phyloP scores from a whole-genome alignment of 768 basidiomycete genomes.

The Boletus rufocinnamomeus region DNA sequence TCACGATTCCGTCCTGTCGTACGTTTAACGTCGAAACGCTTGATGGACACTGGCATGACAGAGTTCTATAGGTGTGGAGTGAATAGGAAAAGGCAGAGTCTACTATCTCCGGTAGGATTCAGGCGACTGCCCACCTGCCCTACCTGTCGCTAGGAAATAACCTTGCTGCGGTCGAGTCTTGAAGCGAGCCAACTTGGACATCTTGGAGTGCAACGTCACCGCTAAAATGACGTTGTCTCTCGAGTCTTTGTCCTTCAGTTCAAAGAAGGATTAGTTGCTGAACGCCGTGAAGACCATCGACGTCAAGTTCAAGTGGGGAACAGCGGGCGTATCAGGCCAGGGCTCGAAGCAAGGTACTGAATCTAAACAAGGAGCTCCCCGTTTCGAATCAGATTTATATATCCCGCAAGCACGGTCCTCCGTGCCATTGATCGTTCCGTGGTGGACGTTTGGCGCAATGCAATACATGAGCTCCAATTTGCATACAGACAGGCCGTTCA shows the following conservation, averaged over 20 bases:
- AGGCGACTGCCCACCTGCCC: conserved; percentile 56
- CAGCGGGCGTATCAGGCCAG: conserved; percentile 8
- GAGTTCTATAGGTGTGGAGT: conserved; percentile 47
- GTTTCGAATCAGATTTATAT: conserved; percentile 33
- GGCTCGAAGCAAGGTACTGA: conserved; percentile 19
- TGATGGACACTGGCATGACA: conserved; percentile 57
- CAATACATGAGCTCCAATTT: conserved; percentile 37
- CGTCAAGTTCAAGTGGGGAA: conserved; percentile 17
- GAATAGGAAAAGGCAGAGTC: conserved; percentile 44
- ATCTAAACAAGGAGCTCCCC: conserved; percentile 21
- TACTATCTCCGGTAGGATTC: conserved; percentile 44
- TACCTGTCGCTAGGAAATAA: conserved; percentile 58
- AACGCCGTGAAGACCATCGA: conserved; percentile 11
- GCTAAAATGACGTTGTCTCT: conserved; percentile 48
- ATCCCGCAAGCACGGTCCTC: conserved; percentile 23
- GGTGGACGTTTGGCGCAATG: conserved; percentile 41
- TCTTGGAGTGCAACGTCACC: conserved; percentile 64
- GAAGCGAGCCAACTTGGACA: conserved; percentile 65
- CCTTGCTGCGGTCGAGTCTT: conserved; percentile 61
- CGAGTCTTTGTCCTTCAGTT: conserved; percentile 28
- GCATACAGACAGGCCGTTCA: conserved; percentile 44
- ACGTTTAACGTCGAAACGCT: conserved; percentile 71
- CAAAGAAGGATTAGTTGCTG: conserved; percentile 19
- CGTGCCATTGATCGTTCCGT: conserved; percentile 38
- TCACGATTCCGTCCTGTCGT: conserved; percentile 60